Base-by-base conservation (phyloP, 768 basidiomycete species). In the Lepiota brunneoincarnata region DNA sequence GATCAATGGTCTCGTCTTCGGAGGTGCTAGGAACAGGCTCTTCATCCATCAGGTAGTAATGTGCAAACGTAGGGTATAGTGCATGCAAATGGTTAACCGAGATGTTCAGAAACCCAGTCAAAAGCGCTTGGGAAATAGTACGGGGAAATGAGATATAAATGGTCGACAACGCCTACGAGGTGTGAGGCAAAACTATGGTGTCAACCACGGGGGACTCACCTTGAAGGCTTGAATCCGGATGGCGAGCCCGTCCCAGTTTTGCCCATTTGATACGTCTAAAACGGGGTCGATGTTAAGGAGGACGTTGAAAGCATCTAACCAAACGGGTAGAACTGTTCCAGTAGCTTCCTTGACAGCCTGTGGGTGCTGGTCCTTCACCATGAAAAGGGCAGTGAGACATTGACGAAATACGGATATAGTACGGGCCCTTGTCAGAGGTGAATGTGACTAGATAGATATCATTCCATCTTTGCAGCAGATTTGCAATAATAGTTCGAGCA, bases 331-430 rank as follows among this genome's bases (percentile, higher is more conserved):
- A 38, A 98, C 84, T 40, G 83, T 79, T 21, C 81, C 84, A 31
- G 83, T 81, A 0, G 93, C 93, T 59, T 91, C 87, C 63, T 89
- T 89, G 35, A 91, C 91, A 0, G 90, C 82, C 54, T 88, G 83
- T 0, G 94, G 92, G 61, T 94, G 88, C 59, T 93, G 88, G 34
- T 93, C 93, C 66, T 94, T 93, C 53, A 98, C 93, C 86, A 95
- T 98, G 69, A 90, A 94, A 15, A 98, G 76, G 4, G 93, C 87
- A 48, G 84, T 82, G 3, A 97, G 77, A 63, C 93, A 94, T 73
- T 98, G 92, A 26, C 88, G 77, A 73, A 98, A 98, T 28, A 97
- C 93, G 3, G 86, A 79, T 14, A 99, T 78, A 3, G 92, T 86
- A 24, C 92, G 81, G 0, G 94, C 84, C 26, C 96, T 85, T 6